These are phyloP conservation scores for Calocera cornea DNA, from an alignment of 768 basidiomycete species.

Conservation along the genomic window DNA sequence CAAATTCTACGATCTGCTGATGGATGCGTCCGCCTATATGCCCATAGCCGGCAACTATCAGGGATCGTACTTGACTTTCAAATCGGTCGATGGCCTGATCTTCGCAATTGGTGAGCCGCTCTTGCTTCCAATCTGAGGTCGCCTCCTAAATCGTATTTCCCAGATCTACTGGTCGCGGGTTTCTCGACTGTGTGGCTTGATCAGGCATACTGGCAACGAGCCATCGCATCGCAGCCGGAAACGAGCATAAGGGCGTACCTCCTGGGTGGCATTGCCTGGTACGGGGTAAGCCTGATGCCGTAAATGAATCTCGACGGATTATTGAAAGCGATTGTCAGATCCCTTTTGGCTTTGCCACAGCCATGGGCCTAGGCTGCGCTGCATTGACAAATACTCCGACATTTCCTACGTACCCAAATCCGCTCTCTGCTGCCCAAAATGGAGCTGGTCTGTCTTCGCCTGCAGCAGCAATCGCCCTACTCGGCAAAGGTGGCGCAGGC, in stretches of 20 bases:
- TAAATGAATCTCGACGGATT: too few species aligned
- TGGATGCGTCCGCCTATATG: constrained; percentile 31
- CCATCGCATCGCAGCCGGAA: constrained; percentile 27
- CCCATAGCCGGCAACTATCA: constrained; percentile 38
- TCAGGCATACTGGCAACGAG: constrained; percentile 42
- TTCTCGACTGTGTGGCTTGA: constrained; percentile 10
- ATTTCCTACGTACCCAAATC: constrained; percentile 41
- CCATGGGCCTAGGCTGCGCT: constrained; percentile 30
- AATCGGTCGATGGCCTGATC: constrained; percentile 29
- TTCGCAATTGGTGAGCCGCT: constrained; percentile 23
- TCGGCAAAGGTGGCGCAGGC: constrained; percentile 34
- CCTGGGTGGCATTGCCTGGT: constrained; percentile 47
- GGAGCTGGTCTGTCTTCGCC: constrained; percentile 34
- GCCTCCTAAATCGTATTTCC: not conserved
- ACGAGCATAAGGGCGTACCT: constrained; percentile 31
- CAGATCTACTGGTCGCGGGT: constrained; percentile 13
- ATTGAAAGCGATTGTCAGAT: too few species aligned
- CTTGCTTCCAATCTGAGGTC: not conserved
- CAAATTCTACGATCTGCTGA: constrained; percentile 35
- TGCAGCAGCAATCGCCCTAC: constrained; percentile 34
- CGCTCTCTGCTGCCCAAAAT: constrained; percentile 26
- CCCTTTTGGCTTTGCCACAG: constrained; percentile 39
- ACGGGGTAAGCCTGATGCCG: constrained; percentile 21
- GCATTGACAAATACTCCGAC: constrained; percentile 29
- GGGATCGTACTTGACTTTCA: constrained; percentile 46